Base-by-base conservation (phyloP, 306 rosid genomes). In the Calophaca sinica region DNA sequence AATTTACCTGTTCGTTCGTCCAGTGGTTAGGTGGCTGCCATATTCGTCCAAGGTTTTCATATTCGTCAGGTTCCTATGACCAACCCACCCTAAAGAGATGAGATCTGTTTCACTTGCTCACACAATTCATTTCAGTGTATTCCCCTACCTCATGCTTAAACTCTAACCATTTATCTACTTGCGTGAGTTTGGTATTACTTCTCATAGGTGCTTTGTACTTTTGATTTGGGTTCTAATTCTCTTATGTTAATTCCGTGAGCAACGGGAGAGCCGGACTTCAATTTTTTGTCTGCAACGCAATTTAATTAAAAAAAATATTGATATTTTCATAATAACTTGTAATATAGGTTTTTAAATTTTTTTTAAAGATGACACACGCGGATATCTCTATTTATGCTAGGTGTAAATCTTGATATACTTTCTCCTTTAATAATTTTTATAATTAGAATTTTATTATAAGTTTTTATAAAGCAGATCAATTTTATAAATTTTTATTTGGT, bases 1-100 rank as follows among this genome's bases (percentile, higher is more conserved):
- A 38, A 39, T 15, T 46, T 77, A 77, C 81, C 81, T 77, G 70
- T 29, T 76, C 29, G 26, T 42, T 32, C 10, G 20, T 14, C 11
- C 65, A 33, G 4, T 49, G 51, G 14, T n/a, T 64, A n/a, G 33
- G 9, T 64, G 49, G 20, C 9, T 13, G 62, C 49, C 62, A 35
- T 14, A 15, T 33, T 5, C 2, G 1, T 4, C 51, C 32, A 12
- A 54, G 64, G 10, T 62, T 51, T 7, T 33, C 36, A 33, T 33
- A 0, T 33, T 33, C 36, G 7, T 14, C n/a, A 7, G 12, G 9
- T 9, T 33, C 61, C 67, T 44, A 44, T 44, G 9, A 41, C 9
- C 9, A 41, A 41, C 49, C 49, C 0, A 2, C n/a, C 49, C 49
- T 2, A 42, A 38, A 38, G 1, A 8, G 32, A 20, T 54, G 60